phyloP scores from a whole-genome alignment of 2,329 filamentous ascomycete species.

The Aspergillus udagawae region DNA sequence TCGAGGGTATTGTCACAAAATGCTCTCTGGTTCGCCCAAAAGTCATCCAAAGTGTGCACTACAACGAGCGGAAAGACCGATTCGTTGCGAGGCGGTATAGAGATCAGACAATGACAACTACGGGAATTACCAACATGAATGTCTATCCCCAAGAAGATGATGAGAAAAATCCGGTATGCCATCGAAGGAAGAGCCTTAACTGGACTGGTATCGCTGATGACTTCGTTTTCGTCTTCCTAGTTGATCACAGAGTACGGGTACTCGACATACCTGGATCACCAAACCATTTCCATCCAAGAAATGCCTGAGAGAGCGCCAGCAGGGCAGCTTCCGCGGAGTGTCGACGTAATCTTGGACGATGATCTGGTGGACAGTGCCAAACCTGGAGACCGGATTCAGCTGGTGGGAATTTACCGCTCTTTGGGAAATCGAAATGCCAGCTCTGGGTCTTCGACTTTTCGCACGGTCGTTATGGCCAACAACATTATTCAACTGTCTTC shows the following conservation, averaged over 20 bases:
- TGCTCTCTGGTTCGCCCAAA: conserved; percentile 94
- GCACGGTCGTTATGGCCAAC: conserved; percentile 89
- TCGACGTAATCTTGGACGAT: conserved; percentile 95
- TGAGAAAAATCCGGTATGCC: conserved; percentile 71
- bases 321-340: conserved; percentile 88
- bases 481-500: conserved; percentile 92
- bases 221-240: conserved; percentile 24
- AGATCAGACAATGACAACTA: conserved; percentile 94
- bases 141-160: conserved; percentile 94
- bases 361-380: conserved; percentile 94
- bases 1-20: conserved; percentile 96
- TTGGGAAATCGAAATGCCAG: conserved; percentile 91
- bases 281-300: conserved; percentile 97
- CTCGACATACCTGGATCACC: conserved; percentile 92
- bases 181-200: background rate
- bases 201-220: conserved; percentile 10
- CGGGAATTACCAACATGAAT: conserved; percentile 79
- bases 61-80: conserved; percentile 78
- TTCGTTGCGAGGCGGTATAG: conserved; percentile 89
- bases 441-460: conserved; percentile 87
- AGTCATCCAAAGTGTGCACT: conserved; percentile 97
- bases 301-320: conserved; percentile 97
- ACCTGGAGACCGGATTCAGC: conserved; percentile 89
- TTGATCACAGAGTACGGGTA: conserved; percentile 94
- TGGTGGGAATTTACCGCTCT: conserved; percentile 94